phyloP scores from a whole-genome alignment of 345 rosid species.

The Populus simonii region DNA sequence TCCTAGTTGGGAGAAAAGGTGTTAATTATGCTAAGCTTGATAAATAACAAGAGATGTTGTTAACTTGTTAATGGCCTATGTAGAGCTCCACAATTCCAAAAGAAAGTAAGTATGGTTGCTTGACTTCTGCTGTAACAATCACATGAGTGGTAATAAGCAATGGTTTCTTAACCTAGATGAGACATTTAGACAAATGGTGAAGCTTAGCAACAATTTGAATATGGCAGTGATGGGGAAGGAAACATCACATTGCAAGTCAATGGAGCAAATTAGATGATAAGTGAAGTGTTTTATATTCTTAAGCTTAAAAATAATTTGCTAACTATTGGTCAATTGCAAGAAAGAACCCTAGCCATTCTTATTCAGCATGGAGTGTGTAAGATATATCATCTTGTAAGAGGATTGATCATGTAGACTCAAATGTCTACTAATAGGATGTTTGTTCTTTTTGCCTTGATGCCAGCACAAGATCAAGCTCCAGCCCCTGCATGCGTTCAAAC shows the following conservation, averaged over 20 bases:
- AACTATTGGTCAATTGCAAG: conserved; percentile 14
- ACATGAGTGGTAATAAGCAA: background rate
- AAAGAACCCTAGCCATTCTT: background rate
- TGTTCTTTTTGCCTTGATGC: background rate
- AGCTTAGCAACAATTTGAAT: background rate
- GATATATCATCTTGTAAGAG: background rate
- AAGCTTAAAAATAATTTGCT: background rate
- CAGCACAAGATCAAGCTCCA: too few relatives aligned
- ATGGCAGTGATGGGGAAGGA: background rate
- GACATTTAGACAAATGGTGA: background rate
- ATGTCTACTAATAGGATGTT: conserved; percentile 10
- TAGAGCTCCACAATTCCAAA: background rate
- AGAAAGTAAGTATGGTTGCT: background rate
- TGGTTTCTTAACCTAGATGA: background rate
- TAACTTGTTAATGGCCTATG: background rate
- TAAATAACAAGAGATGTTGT: background rate
- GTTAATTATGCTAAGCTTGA: background rate
- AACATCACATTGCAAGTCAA: background rate
- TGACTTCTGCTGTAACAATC: background rate
- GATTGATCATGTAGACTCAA: background rate
- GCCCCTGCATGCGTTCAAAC: background rate
- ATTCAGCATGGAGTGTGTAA: conserved; percentile 2
- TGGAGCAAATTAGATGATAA: background rate
- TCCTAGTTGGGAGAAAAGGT: background rate
- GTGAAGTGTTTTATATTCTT: background rate